Evolutionary conservation across 768 basidiomycete genomes (phyloP), one percentile per base, ranked within the genome.

Genomic region (Kwoniella heveanensis): DNA sequence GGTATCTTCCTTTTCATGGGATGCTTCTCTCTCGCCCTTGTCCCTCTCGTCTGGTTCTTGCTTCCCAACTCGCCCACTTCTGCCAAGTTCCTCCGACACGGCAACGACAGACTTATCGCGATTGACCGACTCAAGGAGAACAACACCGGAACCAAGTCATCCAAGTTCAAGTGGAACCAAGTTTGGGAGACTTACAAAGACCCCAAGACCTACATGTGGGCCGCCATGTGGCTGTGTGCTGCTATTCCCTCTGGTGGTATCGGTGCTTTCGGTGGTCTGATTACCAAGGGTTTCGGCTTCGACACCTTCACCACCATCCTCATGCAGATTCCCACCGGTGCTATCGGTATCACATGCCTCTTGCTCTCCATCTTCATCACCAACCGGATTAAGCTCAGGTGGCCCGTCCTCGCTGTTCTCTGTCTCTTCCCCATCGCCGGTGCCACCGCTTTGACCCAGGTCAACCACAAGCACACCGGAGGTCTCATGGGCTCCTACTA

Each of bases 1-100:
- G 72, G 66, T 39, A 78, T 76, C 67, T 74, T 74, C 71, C 58
- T 78, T 25, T 74, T 73, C 67, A 72, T 76, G 68, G 76, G 75
- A 25, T 57, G 57, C 30, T 44, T 79, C 54, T 64, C 71, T 21
- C 62, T 79, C 27, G 72, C 61, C 47, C 37, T 74, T 49, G 67
- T 66, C 30, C 68, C 74, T 2, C 26, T 78, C 36, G 69, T 77
- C 39, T 71, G 68, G 66, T 79, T 55, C 50, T 51, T 74, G 44
- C 51, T 79, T 53, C 77, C 76, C 54, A 72, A 77, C 72, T 77
- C 73, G 15, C 73, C 71, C 12, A 71, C 69, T 8, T 74, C 73
- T 46, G 78, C 75, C 64, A 75, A 75, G 32, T 79, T 77, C 68
- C 64, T 79, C 29, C 49, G 58, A 29, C 54, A 70, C 21, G 76